phyloP scores from a whole-genome alignment of 2,329 filamentous ascomycete species.

The Verticillium isaacii region DNA sequence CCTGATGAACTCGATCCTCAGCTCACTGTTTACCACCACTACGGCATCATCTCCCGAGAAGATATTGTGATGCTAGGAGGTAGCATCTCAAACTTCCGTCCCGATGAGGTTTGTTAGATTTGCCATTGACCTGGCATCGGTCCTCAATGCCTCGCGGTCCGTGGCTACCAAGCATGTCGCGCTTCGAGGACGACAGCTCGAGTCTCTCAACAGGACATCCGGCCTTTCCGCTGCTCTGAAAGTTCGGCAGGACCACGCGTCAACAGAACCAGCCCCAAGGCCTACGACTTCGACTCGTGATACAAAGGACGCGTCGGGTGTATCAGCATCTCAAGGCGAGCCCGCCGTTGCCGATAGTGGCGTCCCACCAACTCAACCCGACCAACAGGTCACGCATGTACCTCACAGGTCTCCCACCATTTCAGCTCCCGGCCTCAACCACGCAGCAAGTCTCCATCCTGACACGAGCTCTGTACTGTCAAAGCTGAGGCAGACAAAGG shows the following conservation, averaged over 20 bases:
- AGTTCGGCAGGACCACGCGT: neutral
- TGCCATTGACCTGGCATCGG: conserved; percentile 63
- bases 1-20: neutral
- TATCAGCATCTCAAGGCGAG: neutral
- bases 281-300: neutral
- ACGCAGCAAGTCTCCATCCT: conserved; percentile 3
- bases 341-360: neutral
- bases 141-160: conserved; percentile 64
- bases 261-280: neutral
- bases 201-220: conserved; percentile 42
- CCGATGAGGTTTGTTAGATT: conserved; percentile 59
- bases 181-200: conserved; percentile 49
- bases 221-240: conserved; percentile 33
- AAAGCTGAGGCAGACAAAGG: conserved; percentile 7
- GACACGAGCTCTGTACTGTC: conserved; percentile 8
- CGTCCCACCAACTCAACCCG: neutral
- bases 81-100: neutral
- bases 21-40: neutral
- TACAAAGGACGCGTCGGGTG: neutral
- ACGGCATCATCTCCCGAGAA: neutral
- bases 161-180: conserved; percentile 61
- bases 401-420: conserved; percentile 4
- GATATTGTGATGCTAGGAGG: neutral
- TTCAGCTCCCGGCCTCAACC: conserved; percentile 1
- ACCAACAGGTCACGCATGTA: conserved; percentile 2